Evolutionary conservation across 2,329 filamentous ascomycete species (phyloP), one percentile per base, ranked within the genome.

Genomic region (Alternaria incomplexa): DNA sequence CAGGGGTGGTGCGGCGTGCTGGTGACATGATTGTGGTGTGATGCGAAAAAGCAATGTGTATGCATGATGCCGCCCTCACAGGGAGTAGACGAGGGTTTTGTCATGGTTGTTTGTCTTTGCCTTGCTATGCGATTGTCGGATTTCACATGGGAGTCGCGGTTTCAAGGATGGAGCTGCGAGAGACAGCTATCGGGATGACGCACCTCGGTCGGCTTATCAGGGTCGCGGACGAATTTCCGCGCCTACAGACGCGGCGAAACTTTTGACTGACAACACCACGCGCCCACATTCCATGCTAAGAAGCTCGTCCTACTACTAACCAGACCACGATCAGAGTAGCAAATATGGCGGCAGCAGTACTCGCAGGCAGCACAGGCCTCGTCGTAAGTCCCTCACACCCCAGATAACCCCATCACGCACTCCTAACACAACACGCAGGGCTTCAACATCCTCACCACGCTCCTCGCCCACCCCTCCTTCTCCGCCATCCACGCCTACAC

Each of bases 321-420:
- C 2, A 17, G 13, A 32, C 7, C 20, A 13, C 6, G 10, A 23
- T 0, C 1, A 13, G 0, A 52, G 3, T 9, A 23, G 5, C 1
- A 25, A n/a, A 20, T n/a, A 85, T 86, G 85, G 70, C 85, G 3
- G 80, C 84, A 47, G 83, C 84, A 69, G 83, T 83, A 64, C 77
- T 91, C 63, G 85, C 88, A 70, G 90, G 90, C 66, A 87, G 85
- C 71, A 92, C 90, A 59, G 89, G 90, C 76, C 86, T 91, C 40
- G 85, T 84, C 36, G 83, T 84, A 74, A 57, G 82, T 75, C 50
- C 36, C 26, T 3, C 20, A 4, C 26, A 22, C 11, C n/a, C 22
- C 9, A 32, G 20, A n/a, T 12, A 17, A 13, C 12, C 26, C 17
- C 7, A 22, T 22, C 43, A 26, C 5, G 32, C 43, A 57, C 51